Conservation (phyloP, 352 stramenopile species). For the Globisporangium takayamanum region DNA sequence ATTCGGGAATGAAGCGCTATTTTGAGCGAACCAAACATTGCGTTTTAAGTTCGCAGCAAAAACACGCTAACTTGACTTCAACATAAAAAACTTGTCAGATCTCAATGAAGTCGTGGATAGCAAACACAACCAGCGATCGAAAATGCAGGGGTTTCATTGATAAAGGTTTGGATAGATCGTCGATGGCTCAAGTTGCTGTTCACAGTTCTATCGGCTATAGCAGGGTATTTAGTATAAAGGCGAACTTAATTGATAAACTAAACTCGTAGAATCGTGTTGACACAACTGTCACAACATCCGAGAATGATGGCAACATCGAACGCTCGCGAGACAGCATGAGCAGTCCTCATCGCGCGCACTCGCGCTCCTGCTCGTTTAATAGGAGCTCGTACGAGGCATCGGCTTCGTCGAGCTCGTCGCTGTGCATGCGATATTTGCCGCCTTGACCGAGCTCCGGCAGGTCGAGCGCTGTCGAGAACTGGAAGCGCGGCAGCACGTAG, state of each 20-base stretch:
- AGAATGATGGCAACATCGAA: too few relatives aligned
- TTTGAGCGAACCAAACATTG: neutral
- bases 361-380: slow-evolving; percentile 16
- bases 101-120: neutral
- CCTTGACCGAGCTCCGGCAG: slow-evolving; percentile 35
- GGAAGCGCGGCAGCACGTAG: slow-evolving; percentile 55
- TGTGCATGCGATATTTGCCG: neutral
- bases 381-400: slow-evolving; percentile 26
- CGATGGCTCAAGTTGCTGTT: too few relatives aligned
- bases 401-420: slow-evolving; percentile 5
- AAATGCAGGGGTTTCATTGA: too few relatives aligned
- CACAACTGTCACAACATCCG: too few relatives aligned
- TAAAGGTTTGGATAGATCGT: too few relatives aligned
- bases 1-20: neutral
- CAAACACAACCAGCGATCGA: too few relatives aligned
- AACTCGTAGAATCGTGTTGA: too few relatives aligned
- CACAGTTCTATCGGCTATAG: too few relatives aligned
- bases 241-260: too few relatives aligned
- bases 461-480: slow-evolving; percentile 55
- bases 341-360: neutral
- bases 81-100: neutral
- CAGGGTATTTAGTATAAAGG: too few relatives aligned
- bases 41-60: neutral
- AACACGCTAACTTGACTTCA: neutral
- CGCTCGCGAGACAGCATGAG: too few relatives aligned